Percentiles rank a stretch among this genome's conserved stretches.
Evolutionary conservation across 2,329 filamentous ascomycete genomes (phyloP).

Genomic region (Rugonectria rugulosa): DNA sequence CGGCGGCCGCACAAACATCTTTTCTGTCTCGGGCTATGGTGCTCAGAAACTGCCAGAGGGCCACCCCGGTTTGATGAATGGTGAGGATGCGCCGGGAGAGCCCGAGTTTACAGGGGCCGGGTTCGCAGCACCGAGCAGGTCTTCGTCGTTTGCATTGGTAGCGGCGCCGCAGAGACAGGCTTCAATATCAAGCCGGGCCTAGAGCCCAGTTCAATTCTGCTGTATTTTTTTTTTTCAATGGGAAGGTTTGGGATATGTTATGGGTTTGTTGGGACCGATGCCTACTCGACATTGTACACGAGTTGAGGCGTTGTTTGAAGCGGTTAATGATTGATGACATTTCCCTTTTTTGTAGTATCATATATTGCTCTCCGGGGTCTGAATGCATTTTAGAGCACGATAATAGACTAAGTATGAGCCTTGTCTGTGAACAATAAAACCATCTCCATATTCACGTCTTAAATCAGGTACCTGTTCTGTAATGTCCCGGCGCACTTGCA

Average conservation of each 20-base stretch:
- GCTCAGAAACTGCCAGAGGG: constrained; percentile 61
- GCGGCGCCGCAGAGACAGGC: constrained; percentile 51
- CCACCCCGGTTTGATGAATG: constrained; percentile 55
- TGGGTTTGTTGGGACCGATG: not conserved
- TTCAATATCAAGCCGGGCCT: constrained; percentile 58
- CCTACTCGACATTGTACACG: not conserved
- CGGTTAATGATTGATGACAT: not conserved
- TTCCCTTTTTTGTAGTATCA: not conserved
- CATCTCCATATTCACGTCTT: too few relatives aligned
- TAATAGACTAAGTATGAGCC: too few relatives aligned
- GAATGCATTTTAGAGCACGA: too few relatives aligned
- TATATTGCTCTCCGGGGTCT: not conserved
- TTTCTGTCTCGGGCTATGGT: constrained; percentile 65
- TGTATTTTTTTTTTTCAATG: not conserved
- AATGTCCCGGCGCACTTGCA: not conserved
- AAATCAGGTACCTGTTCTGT: too few relatives aligned
- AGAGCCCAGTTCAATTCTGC: constrained; percentile 26
- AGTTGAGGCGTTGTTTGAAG: not conserved
- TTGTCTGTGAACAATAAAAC: too few relatives aligned
- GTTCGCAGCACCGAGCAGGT: constrained; percentile 48
- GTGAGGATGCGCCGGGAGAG: constrained; percentile 67
- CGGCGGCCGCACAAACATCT: constrained; percentile 70
- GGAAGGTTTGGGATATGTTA: not conserved
- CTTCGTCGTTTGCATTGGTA: constrained; percentile 53
- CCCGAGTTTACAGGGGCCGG: constrained; percentile 55